These are phyloP conservation scores for Aspergillus carlsbadensis DNA, from an alignment of 495 filamentous ascomycete genomes.

Conservation along the genomic window DNA sequence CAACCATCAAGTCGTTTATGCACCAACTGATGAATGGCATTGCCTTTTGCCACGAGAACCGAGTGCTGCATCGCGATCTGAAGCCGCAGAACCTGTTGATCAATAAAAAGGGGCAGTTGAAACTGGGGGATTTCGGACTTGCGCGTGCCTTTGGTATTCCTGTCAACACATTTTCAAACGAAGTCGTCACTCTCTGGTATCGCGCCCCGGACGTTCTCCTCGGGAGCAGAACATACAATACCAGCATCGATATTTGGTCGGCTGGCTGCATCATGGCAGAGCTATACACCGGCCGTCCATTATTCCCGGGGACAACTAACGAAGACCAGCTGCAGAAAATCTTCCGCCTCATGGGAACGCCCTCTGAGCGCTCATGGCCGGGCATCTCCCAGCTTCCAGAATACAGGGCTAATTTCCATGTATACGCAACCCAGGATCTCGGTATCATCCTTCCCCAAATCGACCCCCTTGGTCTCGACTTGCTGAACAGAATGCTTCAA, in stretches of 20 bases:
- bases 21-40: slow-evolving; percentile 91
- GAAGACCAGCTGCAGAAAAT: slow-evolving; percentile 95
- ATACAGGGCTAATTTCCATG: slow-evolving; percentile 90
- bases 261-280: slow-evolving; percentile 98
- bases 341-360: slow-evolving; percentile 96
- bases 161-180: slow-evolving; percentile 97
- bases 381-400: slow-evolving; percentile 87
- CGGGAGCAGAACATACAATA: slow-evolving; percentile 90
- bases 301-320: slow-evolving; percentile 94
- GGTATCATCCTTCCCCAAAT: slow-evolving; percentile 84
- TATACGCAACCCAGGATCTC: slow-evolving; percentile 93
- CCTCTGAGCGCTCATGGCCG: slow-evolving; percentile 89
- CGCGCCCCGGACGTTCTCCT: slow-evolving; percentile 91
- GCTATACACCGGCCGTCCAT: slow-evolving; percentile 90
- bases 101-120: slow-evolving; percentile 86
- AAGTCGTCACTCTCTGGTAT: slow-evolving; percentile 97
- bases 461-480: slow-evolving; percentile 78
- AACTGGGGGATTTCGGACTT: slow-evolving; percentile 93
- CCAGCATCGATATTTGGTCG: slow-evolving; percentile 97
- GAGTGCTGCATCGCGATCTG: slow-evolving; percentile 91
- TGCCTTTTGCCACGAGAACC: slow-evolving; percentile 94
- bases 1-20: slow-evolving; percentile 96
- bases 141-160: slow-evolving; percentile 94
- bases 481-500: slow-evolving; percentile 88
- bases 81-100: slow-evolving; percentile 96